A percentile compares a stretch with the other conserved stretches of the same genome.
Evolutionary conservation across 495 filamentous ascomycete genomes (phyloP).

Genomic region (Tuber microsphaerosporum): DNA sequence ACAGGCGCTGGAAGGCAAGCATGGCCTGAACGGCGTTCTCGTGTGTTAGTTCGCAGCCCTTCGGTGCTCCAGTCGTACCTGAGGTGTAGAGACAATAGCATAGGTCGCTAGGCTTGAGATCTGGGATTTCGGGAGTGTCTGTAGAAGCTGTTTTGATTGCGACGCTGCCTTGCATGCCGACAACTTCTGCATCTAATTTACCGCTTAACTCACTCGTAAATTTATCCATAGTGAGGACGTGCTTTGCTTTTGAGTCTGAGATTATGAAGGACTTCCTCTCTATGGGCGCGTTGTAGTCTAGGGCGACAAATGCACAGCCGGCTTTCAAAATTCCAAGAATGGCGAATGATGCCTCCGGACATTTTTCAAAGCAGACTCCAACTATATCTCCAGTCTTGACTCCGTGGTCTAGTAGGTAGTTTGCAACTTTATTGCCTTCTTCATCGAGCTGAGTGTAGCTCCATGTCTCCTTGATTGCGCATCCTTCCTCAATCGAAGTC

Average conservation of each 20-base stretch:
- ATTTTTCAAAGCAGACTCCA: conserved; percentile 73
- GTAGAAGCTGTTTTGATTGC: conserved; percentile 36
- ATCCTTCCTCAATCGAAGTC: conserved; percentile 39
- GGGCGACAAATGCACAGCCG: conserved; percentile 73
- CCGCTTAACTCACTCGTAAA: conserved; percentile 40
- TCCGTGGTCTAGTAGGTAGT: conserved; percentile 46
- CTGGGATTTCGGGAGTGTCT: conserved; percentile 32
- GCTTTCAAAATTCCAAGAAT: conserved; percentile 75
- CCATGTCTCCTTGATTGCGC: conserved; percentile 47
- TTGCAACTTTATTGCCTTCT: conserved; percentile 56
- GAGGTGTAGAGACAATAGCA: conserved; percentile 76
- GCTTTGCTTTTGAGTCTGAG: conserved; percentile 52
- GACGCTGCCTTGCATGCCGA: conserved; percentile 44
- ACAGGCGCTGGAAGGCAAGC: conserved; percentile 64
- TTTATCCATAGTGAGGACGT: conserved; percentile 49
- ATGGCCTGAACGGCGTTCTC: conserved; percentile 69
- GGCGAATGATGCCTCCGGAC: conserved; percentile 66
- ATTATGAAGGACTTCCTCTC: conserved; percentile 60
- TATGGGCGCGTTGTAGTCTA: conserved; percentile 58
- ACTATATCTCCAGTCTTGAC: conserved; percentile 53
- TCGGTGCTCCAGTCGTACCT: conserved; percentile 73
- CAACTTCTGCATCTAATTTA: conserved; percentile 40
- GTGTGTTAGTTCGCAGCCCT: conserved; percentile 70
- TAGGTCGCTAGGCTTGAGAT: conserved; percentile 47
- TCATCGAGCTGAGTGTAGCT: conserved; percentile 56